Evolutionary conservation across 768 basidiomycete genomes (phyloP), one percentile per base, ranked within the genome.

Genomic region (Pisolithus orientalis): DNA sequence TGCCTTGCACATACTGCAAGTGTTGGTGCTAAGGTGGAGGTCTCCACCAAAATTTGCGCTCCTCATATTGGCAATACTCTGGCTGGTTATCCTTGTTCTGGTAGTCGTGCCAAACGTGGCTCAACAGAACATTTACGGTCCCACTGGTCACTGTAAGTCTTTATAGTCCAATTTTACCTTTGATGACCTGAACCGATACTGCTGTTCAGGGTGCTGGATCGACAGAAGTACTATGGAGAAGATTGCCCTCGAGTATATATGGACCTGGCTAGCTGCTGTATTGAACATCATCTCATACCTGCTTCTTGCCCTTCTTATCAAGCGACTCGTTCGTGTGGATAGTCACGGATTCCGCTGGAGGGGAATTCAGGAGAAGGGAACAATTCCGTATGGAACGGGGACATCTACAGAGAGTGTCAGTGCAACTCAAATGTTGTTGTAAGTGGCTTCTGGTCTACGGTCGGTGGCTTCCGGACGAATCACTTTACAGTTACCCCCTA

Each of bases 141-240:
- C 65, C 27, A 73, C 73, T 1, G 68, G 68, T n/a, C 68, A 69
- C 49, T 76, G 75, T 74, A 42, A 51, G 70, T 64, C 31, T 3
- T 43, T 16, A 44, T 28, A 24, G 42, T 6, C 21, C 11, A 6
- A 11, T 25, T 39, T 53, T 47, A 16, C 21, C 11, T 43, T 43
- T 13, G 13, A 17, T 43, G 10, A 43, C 17, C 17, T 13, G 34
- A 27, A 9, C 44, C 38, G 25, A 40, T 17, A 39, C 14, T 47
- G 21, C 25, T 39, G 24, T 16, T 4, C 55, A 78, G 78, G 78
- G 79, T 80, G 79, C 56, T 80, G 79, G 79, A 79, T 80, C 39
- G 52, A 56, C 4, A 38, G 58, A 4, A 52, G 63, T 0, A 76
- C 65, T 54, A 53, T 53, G 11, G 72, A 78, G 53, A 67, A 68